A percentile compares a stretch with the other conserved stretches of the same genome.
Conservation (phyloP, 169 alveolate genomes). For the Pseudocohnilembus persalinus region DNA sequence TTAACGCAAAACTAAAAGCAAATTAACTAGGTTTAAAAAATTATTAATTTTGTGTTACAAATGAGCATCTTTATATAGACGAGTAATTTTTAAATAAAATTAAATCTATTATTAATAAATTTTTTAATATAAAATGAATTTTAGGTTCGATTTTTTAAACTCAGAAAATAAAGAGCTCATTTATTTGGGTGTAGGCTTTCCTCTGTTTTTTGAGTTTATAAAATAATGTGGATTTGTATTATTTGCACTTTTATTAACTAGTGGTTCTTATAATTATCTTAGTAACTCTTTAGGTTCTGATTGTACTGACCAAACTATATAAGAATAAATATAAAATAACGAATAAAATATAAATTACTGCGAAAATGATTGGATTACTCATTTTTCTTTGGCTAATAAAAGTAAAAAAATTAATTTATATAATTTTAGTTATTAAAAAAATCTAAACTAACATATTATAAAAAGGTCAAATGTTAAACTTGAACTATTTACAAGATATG, state of each 20-base stretch:
- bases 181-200: background rate
- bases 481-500: background rate
- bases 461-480: background rate
- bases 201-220: background rate
- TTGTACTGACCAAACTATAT: background rate
- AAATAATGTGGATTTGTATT: background rate
- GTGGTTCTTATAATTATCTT: background rate
- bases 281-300: background rate
- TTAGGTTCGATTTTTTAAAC: background rate
- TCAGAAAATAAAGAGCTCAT: background rate
- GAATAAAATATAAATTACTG: background rate
- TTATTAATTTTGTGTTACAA: background rate
- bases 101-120: too few relatives aligned
- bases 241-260: background rate
- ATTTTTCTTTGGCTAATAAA: background rate
- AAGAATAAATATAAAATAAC: background rate
- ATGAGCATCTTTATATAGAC: background rate
- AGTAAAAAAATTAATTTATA: background rate
- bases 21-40: background rate
- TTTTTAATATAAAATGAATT: too few relatives aligned
- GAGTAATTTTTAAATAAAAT: background rate
- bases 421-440: too few relatives aligned
- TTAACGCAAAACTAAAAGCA: background rate
- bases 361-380: background rate
- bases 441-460: background rate